These are phyloP conservation scores for Sporothrix protearum DNA, from an alignment of 2,329 filamentous ascomycete species.

Conservation along the genomic window DNA sequence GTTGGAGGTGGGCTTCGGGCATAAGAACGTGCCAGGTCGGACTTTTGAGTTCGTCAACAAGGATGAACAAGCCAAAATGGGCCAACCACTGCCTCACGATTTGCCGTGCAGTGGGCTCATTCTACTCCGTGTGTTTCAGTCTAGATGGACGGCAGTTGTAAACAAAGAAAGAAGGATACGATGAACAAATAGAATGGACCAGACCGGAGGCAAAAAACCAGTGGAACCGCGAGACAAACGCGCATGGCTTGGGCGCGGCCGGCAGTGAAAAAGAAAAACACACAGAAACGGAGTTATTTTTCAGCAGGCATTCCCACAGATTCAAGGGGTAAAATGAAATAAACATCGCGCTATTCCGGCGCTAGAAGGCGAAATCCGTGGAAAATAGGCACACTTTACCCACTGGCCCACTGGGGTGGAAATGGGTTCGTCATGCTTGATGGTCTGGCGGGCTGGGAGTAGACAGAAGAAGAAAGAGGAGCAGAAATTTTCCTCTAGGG, in stretches of 20 bases:
- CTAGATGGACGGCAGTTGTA: not conserved
- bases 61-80: not conserved
- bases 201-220: not conserved
- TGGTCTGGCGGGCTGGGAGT: not conserved
- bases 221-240: not conserved
- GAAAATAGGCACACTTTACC: not conserved
- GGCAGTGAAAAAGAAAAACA: not conserved
- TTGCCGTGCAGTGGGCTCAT: not conserved
- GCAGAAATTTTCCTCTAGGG: not conserved
- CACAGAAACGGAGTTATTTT: not conserved
- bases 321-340: not conserved
- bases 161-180: not conserved
- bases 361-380: constrained; percentile 3
- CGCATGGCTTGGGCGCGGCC: not conserved
- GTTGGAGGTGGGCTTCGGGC: constrained; percentile 6
- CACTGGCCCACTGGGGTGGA: constrained; percentile 1
- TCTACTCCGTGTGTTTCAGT: not conserved
- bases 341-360: not conserved
- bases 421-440: not conserved
- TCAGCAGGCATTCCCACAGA: not conserved
- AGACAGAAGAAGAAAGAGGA: not conserved
- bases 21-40: constrained; percentile 1
- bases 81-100: not conserved
- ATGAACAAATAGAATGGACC: not conserved
- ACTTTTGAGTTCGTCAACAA: not conserved